Evolutionary conservation across 495 filamentous ascomycete genomes (phyloP), one percentile per base, ranked within the genome.

Genomic region (Achaetomiella virescens): DNA sequence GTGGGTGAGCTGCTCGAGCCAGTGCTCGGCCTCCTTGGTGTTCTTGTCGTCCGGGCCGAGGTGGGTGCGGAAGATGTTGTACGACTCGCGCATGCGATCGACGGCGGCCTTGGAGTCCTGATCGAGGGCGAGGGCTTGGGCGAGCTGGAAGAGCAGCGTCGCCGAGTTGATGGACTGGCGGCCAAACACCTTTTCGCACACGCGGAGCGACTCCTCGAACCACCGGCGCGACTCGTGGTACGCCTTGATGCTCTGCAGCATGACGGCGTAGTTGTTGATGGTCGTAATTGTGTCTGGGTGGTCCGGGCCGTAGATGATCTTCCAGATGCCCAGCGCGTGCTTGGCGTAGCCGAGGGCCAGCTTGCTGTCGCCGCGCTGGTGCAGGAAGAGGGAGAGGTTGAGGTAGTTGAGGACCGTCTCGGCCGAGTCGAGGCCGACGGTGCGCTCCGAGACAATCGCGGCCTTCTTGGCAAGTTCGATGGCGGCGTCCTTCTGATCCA

Each of bases 251-350:
- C 88, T 84, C 74, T 97, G 95, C 45, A 97, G 82, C 95, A 99
- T 99, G 25, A 97, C 93, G 12, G 95, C 95, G 14, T 89, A 91
- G 68, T 99, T 99, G 80, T 97, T 99, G 72, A 97, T 85, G 29
- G 95, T 97, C 12, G 95, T 99, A 73, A 97, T 96, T 15, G 90
- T 93, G 71, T 99, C 95, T 2, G 95, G 95, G 72, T 99, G 95
- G 66, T 88, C 86, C 12, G 84, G 72, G 41, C 95, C 95, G 66
- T 96, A 97, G 67, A 97, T 90, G 68, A 97, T 80, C 78, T 97
- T 96, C 92, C 91, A 97, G 53, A 97, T 78, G 61, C 93, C 86
- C 65, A 99, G 83, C 12, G 95, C 93, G 65, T 97, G 95, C 66
- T 87, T 88, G 59, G 96, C 83, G 69, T 95, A 96, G 2, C 78